Evolutionary conservation across 805 yeast species (phyloP).

Genomic region (Cyberlindnera mycetangii): DNA sequence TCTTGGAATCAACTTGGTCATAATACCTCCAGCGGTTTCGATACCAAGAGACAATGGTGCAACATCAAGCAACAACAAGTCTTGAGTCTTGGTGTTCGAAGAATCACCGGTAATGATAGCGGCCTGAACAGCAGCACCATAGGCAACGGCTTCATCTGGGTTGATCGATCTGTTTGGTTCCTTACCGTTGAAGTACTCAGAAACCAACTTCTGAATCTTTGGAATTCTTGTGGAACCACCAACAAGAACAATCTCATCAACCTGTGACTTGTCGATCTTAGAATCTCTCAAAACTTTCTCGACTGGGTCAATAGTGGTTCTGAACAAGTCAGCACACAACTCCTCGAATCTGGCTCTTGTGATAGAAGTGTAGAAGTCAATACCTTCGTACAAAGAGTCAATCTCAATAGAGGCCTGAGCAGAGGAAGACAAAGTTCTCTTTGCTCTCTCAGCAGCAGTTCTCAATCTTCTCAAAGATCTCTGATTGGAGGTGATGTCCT

Average conservation of each 20-base stretch:
- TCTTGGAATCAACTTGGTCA: slow-evolving; percentile 98
- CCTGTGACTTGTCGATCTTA: slow-evolving; percentile 87
- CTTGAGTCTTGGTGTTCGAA: slow-evolving; percentile 85
- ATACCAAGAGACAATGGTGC: slow-evolving; percentile 98
- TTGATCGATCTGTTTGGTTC: slow-evolving; percentile 97
- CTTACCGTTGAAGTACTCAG: slow-evolving; percentile 98
- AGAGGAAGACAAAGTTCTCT: slow-evolving; percentile 96
- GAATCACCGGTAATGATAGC: slow-evolving; percentile 83
- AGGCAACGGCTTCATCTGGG: slow-evolving; percentile 91
- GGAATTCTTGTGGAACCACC: slow-evolving; percentile 99
- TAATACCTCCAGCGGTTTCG: slow-evolving; percentile 99
- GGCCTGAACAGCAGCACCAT: slow-evolving; percentile 90
- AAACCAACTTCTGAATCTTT: slow-evolving; percentile 93
- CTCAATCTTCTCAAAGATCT: slow-evolving; percentile 98
- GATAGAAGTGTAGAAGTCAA: slow-evolving; percentile 95
- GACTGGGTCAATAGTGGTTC: slow-evolving; percentile 93
- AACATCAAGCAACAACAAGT: slow-evolving; percentile 93
- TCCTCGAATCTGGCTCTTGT: slow-evolving; percentile 99
- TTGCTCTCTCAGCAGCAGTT: slow-evolving; percentile 99
- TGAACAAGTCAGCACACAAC: slow-evolving; percentile 92
- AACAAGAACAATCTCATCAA: slow-evolving; percentile 91
- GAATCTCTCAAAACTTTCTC: slow-evolving; percentile 94
- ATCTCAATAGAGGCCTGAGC: slow-evolving; percentile 97
- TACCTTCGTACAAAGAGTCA: slow-evolving; percentile 94
- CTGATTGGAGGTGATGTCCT: slow-evolving; percentile 89